phyloP scores from a whole-genome alignment of 2,329 filamentous ascomycete genomes.

The Monilinia polystroma region DNA sequence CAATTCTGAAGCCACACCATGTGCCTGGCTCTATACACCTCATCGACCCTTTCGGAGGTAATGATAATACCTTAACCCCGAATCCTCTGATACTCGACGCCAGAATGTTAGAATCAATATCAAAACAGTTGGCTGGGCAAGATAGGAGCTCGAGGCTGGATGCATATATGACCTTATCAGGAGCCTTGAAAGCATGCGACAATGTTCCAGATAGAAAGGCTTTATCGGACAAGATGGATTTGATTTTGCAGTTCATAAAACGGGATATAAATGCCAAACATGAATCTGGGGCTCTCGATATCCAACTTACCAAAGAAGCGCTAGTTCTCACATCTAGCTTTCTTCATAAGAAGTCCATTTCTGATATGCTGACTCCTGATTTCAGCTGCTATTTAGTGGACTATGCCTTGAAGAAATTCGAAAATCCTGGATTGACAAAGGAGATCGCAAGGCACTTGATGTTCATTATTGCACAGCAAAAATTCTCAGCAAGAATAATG shows the following conservation, averaged over 20 bases:
- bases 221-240: conserved; percentile 71
- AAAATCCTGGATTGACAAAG: conserved; percentile 69
- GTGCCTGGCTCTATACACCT: conserved; percentile 31
- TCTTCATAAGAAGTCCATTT: conserved; percentile 70
- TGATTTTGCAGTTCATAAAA: conserved; percentile 79
- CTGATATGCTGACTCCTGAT: conserved; percentile 69
- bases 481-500: conserved; percentile 73
- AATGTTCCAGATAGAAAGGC: conserved; percentile 74
- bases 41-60: conserved; percentile 53
- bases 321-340: conserved; percentile 76
- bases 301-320: conserved; percentile 72
- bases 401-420: conserved; percentile 71
- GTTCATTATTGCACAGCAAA: conserved; percentile 76
- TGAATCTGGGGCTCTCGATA: conserved; percentile 57
- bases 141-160: conserved; percentile 75
- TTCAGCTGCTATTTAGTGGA: conserved; percentile 81
- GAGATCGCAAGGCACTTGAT: conserved; percentile 76
- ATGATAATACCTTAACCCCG: conserved; percentile 1
- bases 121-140: conserved; percentile 74
- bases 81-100: conserved; percentile 40
- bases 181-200: conserved; percentile 76
- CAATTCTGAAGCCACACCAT: conserved; percentile 75
- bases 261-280: conserved; percentile 71
- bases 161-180: conserved; percentile 78
- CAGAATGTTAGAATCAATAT: conserved; percentile 80